These are phyloP conservation scores for Cavenderia fasciculata DNA, from an alignment of 78 protist species.

Conservation along the genomic window DNA sequence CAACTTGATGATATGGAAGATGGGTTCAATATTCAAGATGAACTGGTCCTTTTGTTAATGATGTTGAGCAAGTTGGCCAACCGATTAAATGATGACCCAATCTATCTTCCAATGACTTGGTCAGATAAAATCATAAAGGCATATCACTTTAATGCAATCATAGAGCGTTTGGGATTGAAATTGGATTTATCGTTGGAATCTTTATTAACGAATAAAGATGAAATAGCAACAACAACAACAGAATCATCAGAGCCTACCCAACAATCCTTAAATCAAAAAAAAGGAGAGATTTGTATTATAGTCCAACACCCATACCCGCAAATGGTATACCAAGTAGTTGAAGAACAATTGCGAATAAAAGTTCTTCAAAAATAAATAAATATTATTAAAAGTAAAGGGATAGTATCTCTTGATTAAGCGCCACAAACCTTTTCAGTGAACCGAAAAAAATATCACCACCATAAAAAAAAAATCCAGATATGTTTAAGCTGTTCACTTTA, in stretches of 20 bases:
- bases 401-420: too few relatives aligned
- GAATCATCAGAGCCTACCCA: too few relatives aligned
- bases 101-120: conserved; percentile 45
- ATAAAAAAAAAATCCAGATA: too few relatives aligned
- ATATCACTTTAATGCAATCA: conserved; percentile 47
- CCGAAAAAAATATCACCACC: too few relatives aligned
- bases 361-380: conserved; percentile 3
- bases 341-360: conserved; percentile 8
- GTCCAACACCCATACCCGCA: conserved; percentile 68
- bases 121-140: conserved; percentile 4
- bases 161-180: conserved; percentile 37
- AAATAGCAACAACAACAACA: background rate
- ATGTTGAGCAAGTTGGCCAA: conserved; percentile 47
- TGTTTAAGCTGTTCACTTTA: too few relatives aligned
- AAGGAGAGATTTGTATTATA: conserved; percentile 58
- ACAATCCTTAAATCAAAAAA: too few relatives aligned
- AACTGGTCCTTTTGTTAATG: conserved; percentile 24
- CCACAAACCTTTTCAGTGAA: too few relatives aligned
- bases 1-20: conserved; percentile 48
- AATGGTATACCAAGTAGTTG: conserved; percentile 63
- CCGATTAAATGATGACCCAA: conserved; percentile 2
- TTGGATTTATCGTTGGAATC: conserved; percentile 1
- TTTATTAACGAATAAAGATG: background rate
- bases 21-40: conserved; percentile 26
- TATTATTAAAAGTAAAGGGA: too few relatives aligned